Conservation (phyloP, 2,329 filamentous ascomycete species). For the Alternaria panax region DNA sequence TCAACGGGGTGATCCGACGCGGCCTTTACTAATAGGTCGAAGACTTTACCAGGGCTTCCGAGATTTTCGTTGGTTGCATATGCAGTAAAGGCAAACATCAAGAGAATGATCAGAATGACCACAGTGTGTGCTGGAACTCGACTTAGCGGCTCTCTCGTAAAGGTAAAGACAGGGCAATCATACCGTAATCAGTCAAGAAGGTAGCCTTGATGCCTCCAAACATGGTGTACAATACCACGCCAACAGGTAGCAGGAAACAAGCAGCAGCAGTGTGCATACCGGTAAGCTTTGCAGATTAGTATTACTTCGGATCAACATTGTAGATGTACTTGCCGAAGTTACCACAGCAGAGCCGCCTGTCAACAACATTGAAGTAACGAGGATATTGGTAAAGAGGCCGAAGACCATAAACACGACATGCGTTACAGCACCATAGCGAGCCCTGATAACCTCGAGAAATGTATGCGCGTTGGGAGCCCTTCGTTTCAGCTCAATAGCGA, state of each 20-base stretch:
- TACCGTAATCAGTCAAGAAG: conserved; percentile 75
- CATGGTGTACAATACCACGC: conserved; percentile 81
- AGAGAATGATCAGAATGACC: conserved; percentile 83
- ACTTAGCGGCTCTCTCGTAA: background rate
- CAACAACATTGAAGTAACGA: conserved; percentile 88
- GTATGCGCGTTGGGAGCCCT: conserved; percentile 86
- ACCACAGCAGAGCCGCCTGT: conserved; percentile 80
- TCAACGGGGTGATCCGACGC: conserved; percentile 74
- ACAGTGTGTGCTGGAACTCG: conserved; percentile 71
- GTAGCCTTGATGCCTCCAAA: conserved; percentile 74
- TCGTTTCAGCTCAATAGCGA: conserved; percentile 89
- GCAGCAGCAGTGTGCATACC: conserved; percentile 80
- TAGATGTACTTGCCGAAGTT: conserved; percentile 30
- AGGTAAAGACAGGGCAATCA: background rate
- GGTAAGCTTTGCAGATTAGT: conserved; percentile 66
- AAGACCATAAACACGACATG: conserved; percentile 85
- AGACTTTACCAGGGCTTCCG: conserved; percentile 78
- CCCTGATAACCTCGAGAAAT: conserved; percentile 82
- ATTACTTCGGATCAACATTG: conserved; percentile 23
- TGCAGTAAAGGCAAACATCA: conserved; percentile 82
- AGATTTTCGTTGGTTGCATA: conserved; percentile 77
- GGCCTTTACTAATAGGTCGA: conserved; percentile 76
- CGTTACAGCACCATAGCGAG: conserved; percentile 75
- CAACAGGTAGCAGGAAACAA: conserved; percentile 82
- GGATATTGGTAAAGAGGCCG: conserved; percentile 79